Evolutionary conservation across 805 yeast genomes (phyloP), one percentile per base, ranked within the genome.

Genomic region (Scheffersomyces stipitis): DNA sequence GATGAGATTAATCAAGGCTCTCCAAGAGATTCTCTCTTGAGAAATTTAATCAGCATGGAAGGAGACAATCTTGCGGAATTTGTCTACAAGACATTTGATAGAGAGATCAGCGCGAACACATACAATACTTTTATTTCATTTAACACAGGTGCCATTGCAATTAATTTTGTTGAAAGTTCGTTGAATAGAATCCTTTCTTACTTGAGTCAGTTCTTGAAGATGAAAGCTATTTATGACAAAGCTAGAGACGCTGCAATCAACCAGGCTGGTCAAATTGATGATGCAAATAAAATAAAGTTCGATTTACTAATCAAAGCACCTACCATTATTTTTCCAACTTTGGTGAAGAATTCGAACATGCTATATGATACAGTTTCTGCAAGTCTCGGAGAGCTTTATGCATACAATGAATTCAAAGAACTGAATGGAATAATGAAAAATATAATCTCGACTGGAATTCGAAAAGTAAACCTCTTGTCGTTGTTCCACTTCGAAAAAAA

Each of bases 221-320:
- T 91, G 96, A 93, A 93, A 59, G 78, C 76, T 3, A 71, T 90
- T n/a, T 95, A 86, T 58, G 99, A 93, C 52, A 68, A 76, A 15
- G 95, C 98, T 0, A 75, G 98, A 40, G 87, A 83, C 51, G 86
- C 89, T 8, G 96, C 98, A 0, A 76, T 88, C 47, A 78, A 83
- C 47, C 95, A 86, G 56, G 93, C 93, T 0, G 78, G 69, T 30
- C 80, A 79, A 44, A 69, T 81, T 29, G 77, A 78, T 35, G 69
- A 64, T 38, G 78, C 86, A 1, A 73, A 66, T 31, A 75, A 71
- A 45, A 80, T 89, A 62, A 80, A 81, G 45, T 75, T 90, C 54
- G 85, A 90, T 49, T 61, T 95, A 23, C 60, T 77, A 13, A 70
- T 93, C 12, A 74, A 78, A 35, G 87, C 97, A 1, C 99, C 99